Conservation (phyloP, 371 early-diverging fungal genomes). For the Rhizopus stolonifer region DNA sequence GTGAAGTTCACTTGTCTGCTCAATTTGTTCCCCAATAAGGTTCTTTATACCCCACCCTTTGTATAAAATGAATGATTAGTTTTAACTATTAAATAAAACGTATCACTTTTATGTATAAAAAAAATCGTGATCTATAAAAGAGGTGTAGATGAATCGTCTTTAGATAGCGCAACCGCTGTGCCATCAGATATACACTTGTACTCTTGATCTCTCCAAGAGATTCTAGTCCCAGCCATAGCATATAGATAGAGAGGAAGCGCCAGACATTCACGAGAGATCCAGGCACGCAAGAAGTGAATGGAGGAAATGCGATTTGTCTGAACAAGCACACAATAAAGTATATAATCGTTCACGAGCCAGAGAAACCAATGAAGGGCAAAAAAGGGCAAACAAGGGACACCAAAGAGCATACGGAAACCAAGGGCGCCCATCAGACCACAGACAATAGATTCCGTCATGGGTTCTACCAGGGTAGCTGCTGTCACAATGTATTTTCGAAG, state of each 20-base stretch:
- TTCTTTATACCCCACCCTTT: background rate
- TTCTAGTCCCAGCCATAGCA: slow-evolving; percentile 78
- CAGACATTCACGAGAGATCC: slow-evolving; percentile 76
- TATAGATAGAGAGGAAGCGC: slow-evolving; percentile 82
- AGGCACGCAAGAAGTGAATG: slow-evolving; percentile 52
- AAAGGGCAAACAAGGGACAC: slow-evolving; percentile 44
- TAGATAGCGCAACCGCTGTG: slow-evolving; percentile 44
- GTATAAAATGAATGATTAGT: background rate
- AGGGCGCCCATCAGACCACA: slow-evolving; percentile 74
- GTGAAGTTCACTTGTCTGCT: slow-evolving; percentile 37
- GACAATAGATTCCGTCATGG: slow-evolving; percentile 86
- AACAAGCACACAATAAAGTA: slow-evolving; percentile 56
- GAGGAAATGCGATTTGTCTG: slow-evolving; percentile 10
- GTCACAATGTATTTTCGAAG: slow-evolving; percentile 89
- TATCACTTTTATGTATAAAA: background rate
- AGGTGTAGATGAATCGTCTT: background rate
- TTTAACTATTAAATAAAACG: background rate
- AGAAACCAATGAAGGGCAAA: slow-evolving; percentile 65
- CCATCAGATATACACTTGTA: slow-evolving; percentile 59
- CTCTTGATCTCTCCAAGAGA: slow-evolving; percentile 82
- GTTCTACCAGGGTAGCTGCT: slow-evolving; percentile 84
- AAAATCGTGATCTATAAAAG: background rate
- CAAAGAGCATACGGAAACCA: slow-evolving; percentile 51
- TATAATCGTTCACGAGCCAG: slow-evolving; percentile 75
- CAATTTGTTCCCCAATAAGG: slow-evolving; percentile 29